Base-by-base conservation (phyloP, 306 rosid genomes). In the Prosopis cineraria region DNA sequence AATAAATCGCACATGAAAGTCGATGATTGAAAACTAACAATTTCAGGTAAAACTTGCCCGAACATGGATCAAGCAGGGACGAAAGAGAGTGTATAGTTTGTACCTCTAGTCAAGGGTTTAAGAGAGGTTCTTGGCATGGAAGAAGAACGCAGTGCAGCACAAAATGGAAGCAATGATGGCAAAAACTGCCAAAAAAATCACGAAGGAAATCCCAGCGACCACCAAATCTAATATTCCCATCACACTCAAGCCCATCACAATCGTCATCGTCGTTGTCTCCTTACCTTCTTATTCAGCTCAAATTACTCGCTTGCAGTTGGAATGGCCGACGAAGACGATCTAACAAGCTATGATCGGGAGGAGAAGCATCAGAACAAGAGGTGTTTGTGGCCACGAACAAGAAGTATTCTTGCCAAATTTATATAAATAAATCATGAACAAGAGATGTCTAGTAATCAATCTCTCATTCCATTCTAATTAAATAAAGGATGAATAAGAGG, bases 101-200 rank as follows among this genome's bases (percentile, higher is more conserved):
- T 31, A 76, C 79, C 66, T 76, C 25, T 29, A 41, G 66, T 43
- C 1, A 34, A 24, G 16, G 85, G 76, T 70, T 82, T 40, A 88
- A 77, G 86, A 82, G 29, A 76, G 77, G 45, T 69, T 67, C 84
- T 80, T 89, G 80, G 88, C 90, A 78, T 84, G 82, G 79, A 83
- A 79, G 60, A 90, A 64, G 87, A 90, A 92, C 1, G 97, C 93
- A 10, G 81, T 83, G 34, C 76, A 88, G 80, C 93, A 90, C 5
- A 90, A 90, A 79, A 94, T 80, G 67, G 93, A 83, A 40, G 97
- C 83, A 19, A 89, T 87, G 74, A 89, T 78, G 45, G 92, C 89
- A 13, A 89, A 88, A 48, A 89, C 60, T 6, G 75, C 81, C 22
- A 87, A 73, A 13, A 89, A 89, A 33, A 92, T 79, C 58, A 86